phyloP scores from a whole-genome alignment of 176 grass and related monocot species.

The Dactylis glomerata region DNA sequence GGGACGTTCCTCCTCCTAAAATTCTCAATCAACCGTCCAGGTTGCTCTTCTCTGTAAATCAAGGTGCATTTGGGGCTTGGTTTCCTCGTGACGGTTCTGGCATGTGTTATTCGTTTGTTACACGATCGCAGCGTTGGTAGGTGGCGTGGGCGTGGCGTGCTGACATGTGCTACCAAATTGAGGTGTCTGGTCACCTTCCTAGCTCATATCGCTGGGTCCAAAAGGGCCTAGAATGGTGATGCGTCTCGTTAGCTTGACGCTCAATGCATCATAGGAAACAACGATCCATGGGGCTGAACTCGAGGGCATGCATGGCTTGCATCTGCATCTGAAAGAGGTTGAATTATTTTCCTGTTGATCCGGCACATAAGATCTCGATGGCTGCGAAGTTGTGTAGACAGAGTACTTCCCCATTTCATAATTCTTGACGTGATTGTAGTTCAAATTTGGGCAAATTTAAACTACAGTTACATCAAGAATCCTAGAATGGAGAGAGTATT shows the following conservation, averaged over 20 bases:
- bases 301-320: neutral
- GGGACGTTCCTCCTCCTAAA: constrained; percentile 11
- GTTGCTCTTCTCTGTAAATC: neutral
- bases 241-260: constrained; percentile 24
- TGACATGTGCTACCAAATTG: constrained; percentile 25
- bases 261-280: constrained; percentile 4
- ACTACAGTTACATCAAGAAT: too few relatives aligned
- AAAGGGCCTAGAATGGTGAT: neutral
- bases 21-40: neutral
- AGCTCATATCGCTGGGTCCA: neutral
- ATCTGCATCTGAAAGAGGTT: neutral
- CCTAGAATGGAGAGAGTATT: too few relatives aligned
- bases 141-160: neutral
- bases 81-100: constrained; percentile 32
- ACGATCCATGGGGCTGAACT: neutral
- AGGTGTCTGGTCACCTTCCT: constrained; percentile 44
- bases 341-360: too few relatives aligned
- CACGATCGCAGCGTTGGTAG: constrained; percentile 33
- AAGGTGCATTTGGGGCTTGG: neutral
- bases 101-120: neutral
- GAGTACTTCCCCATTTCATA: too few relatives aligned
- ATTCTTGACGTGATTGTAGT: too few relatives aligned
- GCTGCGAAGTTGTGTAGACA: too few relatives aligned
- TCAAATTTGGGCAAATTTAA: too few relatives aligned
- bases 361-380: too few relatives aligned